These are phyloP conservation scores for Sphaceloma murrayae DNA, from an alignment of 2,329 filamentous ascomycete species.

Conservation along the genomic window DNA sequence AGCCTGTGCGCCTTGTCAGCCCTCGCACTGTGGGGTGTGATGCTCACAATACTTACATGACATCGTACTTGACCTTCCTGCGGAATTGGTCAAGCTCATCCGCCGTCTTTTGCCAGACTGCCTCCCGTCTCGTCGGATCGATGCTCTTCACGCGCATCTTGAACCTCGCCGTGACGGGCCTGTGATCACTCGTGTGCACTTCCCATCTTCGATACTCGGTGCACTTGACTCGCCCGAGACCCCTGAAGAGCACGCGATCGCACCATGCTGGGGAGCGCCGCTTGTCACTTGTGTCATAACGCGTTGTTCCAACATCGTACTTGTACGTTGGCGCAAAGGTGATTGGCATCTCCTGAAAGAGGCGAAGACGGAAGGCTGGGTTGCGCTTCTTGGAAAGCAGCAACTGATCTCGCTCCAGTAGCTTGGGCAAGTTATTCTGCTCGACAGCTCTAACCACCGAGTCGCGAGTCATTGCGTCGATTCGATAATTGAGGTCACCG, in stretches of 20 bases:
- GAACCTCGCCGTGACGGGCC: conserved; percentile 82
- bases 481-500: conserved; percentile 94
- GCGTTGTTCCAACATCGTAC: conserved; percentile 91
- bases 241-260: conserved; percentile 81
- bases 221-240: conserved; percentile 72
- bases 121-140: conserved; percentile 53
- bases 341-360: conserved; percentile 85
- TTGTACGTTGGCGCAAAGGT: conserved; percentile 95
- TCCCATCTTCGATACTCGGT: conserved; percentile 83
- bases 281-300: conserved; percentile 84
- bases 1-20: conserved; percentile 37
- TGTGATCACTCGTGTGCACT: conserved; percentile 81
- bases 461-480: conserved; percentile 92
- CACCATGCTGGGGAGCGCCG: conserved; percentile 93
- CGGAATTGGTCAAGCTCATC: conserved; percentile 64
- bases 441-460: conserved; percentile 81
- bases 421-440: conserved; percentile 68
- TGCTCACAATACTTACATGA: conserved; percentile 55
- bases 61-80: conserved; percentile 56
- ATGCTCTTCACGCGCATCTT: conserved; percentile 77
- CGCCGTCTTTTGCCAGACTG: conserved; percentile 63
- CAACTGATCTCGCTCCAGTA: conserved; percentile 88
- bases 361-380: conserved; percentile 75
- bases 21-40: not conserved
- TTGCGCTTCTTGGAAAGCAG: conserved; percentile 82